Conservation (phyloP, 805 yeast genomes). For the Candida parachauliodes region DNA sequence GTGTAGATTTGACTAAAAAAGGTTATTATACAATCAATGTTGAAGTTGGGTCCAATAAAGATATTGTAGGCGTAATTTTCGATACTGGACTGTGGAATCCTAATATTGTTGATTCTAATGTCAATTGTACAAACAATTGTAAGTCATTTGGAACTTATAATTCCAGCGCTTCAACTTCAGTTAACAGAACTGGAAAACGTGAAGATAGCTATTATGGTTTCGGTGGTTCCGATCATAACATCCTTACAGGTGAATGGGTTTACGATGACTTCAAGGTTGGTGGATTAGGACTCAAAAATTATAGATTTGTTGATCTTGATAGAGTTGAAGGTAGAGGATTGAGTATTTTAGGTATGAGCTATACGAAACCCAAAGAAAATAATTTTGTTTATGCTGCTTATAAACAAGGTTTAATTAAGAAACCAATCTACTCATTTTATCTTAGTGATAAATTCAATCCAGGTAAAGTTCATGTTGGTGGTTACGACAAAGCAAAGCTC, state of each 20-base stretch:
- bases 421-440: background rate
- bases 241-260: background rate
- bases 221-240: background rate
- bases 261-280: background rate
- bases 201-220: background rate
- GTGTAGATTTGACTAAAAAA: background rate
- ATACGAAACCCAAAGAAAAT: background rate
- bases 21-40: background rate
- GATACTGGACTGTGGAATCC: slow-evolving; percentile 1
- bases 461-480: background rate
- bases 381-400: background rate
- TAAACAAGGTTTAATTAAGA: background rate
- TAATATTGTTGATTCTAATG: background rate
- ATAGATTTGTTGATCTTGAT: background rate
- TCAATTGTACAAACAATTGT: background rate
- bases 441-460: background rate
- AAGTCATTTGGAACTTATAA: background rate
- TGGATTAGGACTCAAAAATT: background rate
- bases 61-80: background rate
- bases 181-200: background rate
- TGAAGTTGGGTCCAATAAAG: slow-evolving; percentile 3
- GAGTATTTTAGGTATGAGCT: background rate
- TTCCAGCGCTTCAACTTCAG: background rate
- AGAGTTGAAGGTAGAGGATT: no score
- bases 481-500: background rate